Percentiles rank a stretch among this genome's conserved stretches.
Conservation (phyloP, 306 rosid genomes). For the Lathyrus sativus region DNA sequence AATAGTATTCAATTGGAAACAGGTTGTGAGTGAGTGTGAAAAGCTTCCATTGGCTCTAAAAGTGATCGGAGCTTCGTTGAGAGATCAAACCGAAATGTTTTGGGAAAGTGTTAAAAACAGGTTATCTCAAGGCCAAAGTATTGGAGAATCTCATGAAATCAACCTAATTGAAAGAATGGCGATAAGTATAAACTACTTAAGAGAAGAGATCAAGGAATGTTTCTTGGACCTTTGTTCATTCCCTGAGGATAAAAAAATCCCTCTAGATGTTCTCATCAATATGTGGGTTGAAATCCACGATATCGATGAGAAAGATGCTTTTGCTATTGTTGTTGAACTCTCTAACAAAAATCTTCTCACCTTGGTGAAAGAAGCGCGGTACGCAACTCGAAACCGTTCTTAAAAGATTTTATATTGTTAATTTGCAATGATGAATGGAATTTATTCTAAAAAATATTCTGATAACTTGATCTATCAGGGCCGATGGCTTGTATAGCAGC, state of each 20-base stretch:
- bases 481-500: conserved; percentile 67
- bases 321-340: conserved; percentile 79
- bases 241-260: conserved; percentile 86
- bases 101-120: conserved; percentile 74
- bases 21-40: conserved; percentile 85
- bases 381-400: conserved; percentile 30
- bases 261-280: conserved; percentile 78
- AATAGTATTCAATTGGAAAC: conserved; percentile 4
- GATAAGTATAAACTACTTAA: conserved; percentile 56
- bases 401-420: not conserved
- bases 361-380: conserved; percentile 77
- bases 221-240: conserved; percentile 83
- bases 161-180: conserved; percentile 73
- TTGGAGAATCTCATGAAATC: conserved; percentile 70
- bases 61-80: conserved; percentile 85
- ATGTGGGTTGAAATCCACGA: conserved; percentile 86
- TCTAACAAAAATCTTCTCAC: conserved; percentile 81
- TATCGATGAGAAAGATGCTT: conserved; percentile 68
- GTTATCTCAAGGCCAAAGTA: conserved; percentile 71
- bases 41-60: conserved; percentile 91
- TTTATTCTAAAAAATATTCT: conserved; percentile 30
- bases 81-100: conserved; percentile 69
- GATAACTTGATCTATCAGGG: conserved; percentile 51
- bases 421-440: conserved; percentile 1
- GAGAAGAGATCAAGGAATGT: conserved; percentile 63